Evolutionary conservation across 164 flowering plant genomes (phyloP), one percentile per base, ranked within the genome.

Genomic region (Stephania cephalantha): DNA sequence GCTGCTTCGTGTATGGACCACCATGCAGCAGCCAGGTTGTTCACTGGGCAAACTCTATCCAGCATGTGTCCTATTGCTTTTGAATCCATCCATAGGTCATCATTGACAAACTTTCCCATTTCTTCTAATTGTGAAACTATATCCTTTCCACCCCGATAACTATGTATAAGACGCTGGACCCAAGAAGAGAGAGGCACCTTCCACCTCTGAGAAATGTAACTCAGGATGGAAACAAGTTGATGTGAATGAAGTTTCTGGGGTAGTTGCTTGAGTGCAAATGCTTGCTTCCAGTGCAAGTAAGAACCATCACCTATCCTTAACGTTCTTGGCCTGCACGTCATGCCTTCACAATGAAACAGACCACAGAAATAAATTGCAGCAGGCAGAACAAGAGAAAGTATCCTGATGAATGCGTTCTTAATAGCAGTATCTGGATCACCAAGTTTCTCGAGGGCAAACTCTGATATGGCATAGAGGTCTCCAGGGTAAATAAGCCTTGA

Each of bases 1-100:
- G 99, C 95, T 20, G 97, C 94, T 88, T 95, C 99, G 75, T 95
- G 93, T 80, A 95, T 82, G 77, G 93, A 93, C 99, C 97, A 95
- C 91, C 95, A 93, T 68, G 87, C 90, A 78, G 92, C 94, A 73
- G 97, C 97, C 77, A 91, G 78, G 80, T 81, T 84, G 82, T 90
- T 90, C 10, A 85, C 92, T 1, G 87, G 89, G 82, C 92, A 85
- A 77, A 85, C 74, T 53, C 79, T 86, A 80, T 89, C 91, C 78
- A 95, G 90, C 79, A 85, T 71, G 76, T 87, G 81, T 58, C 85
- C 90, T 67, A 87, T 94, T 55, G 83, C 78, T 77, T 85, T 78
- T 61, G 87, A 52, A 73, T 89, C 89, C 82, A 82, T 77, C 91
- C 84, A 83, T 58, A 80, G 65, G 71, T 79, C 84, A 85, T 77